Evolutionary conservation across 176 grass and related monocot genomes (phyloP), one percentile per base, ranked within the genome.

Genomic region (Oryza meridionalis): DNA sequence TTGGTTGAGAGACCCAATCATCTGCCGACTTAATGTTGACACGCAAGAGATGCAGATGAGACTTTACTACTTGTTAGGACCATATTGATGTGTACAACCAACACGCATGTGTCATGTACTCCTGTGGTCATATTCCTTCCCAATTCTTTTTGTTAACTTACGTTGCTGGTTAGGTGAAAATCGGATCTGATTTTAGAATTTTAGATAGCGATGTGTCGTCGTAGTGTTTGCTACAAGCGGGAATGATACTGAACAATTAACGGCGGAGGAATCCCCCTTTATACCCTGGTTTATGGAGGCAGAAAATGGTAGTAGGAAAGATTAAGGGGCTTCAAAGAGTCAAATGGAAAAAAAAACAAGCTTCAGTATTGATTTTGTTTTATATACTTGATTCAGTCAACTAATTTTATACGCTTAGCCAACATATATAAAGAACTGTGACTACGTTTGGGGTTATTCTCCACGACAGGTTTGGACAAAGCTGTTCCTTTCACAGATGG

Each of bases 401-500:
- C n/a, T 66, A 66, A 8, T 79, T 84, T 84, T 40, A 19, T 86
- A 43, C 1, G 14, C 14, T 40, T 71, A 64, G 22, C 7, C 40
- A 73, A 77, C 53, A 69, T 82, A 49, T 44, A 73, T 27, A 67
- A 85, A 51, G 21, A 73, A 29, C 38, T 66, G 12, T 72, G 67
- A 19, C 17, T 72, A 9, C 5, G 45, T 50, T 50, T 64, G 13
- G 16, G 59, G 58, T 49, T 84, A 59, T 78, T 72, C 50, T 81
- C 72, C 19, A 32, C 55, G 31, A 21, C 55, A 53, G 24, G 65
- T 85, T 62, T 70, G 58, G 72, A 81, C 67, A 49, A 82, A 77
- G 51, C 27, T 81, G 73, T 62, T 69, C 31, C 78, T 76, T 81
- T 87, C 80, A 40, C 2, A 86, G 21, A 61, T 86, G 73, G 67